phyloP scores from a whole-genome alignment of 768 basidiomycete genomes.

The Omphalotus guepiniiformis region DNA sequence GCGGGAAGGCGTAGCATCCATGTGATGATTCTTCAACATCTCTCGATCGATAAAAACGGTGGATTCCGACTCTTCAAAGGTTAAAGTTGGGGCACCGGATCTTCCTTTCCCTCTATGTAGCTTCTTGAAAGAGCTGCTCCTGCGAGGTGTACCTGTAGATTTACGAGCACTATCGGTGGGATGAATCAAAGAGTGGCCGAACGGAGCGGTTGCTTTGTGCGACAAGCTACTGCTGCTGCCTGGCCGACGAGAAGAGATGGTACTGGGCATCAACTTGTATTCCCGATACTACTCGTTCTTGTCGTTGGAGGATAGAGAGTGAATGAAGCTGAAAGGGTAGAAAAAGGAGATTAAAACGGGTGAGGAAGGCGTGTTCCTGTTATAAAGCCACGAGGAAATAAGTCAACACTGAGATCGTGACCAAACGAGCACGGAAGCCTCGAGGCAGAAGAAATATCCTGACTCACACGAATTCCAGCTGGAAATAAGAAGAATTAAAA shows the following conservation, averaged over 20 bases:
- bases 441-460: neutral
- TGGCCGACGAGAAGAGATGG: neutral
- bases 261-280: conserved; percentile 2
- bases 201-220: neutral
- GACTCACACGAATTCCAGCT: neutral
- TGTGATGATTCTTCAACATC: conserved; percentile 6
- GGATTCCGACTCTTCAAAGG: conserved; percentile 9
- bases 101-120: neutral
- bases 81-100: neutral
- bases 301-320: neutral
- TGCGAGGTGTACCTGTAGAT: neutral
- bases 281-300: neutral
- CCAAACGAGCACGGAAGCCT: too few relatives aligned
- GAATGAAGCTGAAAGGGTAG: too few relatives aligned
- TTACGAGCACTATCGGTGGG: neutral
- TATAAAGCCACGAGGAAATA: conserved; percentile 1
- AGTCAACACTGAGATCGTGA: neutral
- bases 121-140: conserved; percentile 3
- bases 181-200: neutral
- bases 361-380: neutral
- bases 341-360: neutral
- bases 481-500: neutral
- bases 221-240: conserved; percentile 5
- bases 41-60: conserved; percentile 9
- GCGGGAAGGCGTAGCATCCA: conserved; percentile 22